Conservation (phyloP, 106 monocot genomes). For the Phalaenopsis equestris region DNA sequence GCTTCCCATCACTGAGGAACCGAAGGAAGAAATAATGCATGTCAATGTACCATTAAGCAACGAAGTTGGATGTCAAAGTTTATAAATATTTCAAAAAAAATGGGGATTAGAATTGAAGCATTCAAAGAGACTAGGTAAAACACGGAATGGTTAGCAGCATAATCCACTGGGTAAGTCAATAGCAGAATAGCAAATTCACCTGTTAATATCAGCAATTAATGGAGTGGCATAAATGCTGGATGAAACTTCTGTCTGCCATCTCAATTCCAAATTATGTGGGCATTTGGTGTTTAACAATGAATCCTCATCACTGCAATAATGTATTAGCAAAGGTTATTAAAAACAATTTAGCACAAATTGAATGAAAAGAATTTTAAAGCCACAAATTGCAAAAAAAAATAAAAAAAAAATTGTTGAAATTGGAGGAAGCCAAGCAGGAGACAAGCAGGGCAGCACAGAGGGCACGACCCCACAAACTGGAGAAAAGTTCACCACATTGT, state of each 20-base stretch:
- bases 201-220: constrained; percentile 88
- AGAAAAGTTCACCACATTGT: background rate
- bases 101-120: background rate
- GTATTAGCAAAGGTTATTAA: background rate
- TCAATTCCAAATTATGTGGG: constrained; percentile 69
- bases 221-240: constrained; percentile 93
- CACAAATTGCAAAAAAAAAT: background rate
- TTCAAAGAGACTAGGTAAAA: background rate
- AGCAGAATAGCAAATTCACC: constrained; percentile 29
- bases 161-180: background rate
- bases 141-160: background rate
- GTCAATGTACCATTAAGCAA: constrained; percentile 1
- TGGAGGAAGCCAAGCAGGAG: background rate
- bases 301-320: constrained; percentile 74
- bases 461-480: background rate
- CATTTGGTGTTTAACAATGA: constrained; percentile 75
- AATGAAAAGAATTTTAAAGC: constrained; percentile 1
- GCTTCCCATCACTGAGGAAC: constrained; percentile 73
- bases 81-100: background rate
- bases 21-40: constrained; percentile 1
- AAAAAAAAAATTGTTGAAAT: background rate
- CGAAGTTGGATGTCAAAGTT: background rate
- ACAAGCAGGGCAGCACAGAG: background rate
- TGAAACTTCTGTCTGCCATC: constrained; percentile 98
- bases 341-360: background rate